Percentiles rank a stretch among this genome's conserved stretches.
Evolutionary conservation across 805 yeast species (phyloP).

Genomic region (Ogataea corticis): DNA sequence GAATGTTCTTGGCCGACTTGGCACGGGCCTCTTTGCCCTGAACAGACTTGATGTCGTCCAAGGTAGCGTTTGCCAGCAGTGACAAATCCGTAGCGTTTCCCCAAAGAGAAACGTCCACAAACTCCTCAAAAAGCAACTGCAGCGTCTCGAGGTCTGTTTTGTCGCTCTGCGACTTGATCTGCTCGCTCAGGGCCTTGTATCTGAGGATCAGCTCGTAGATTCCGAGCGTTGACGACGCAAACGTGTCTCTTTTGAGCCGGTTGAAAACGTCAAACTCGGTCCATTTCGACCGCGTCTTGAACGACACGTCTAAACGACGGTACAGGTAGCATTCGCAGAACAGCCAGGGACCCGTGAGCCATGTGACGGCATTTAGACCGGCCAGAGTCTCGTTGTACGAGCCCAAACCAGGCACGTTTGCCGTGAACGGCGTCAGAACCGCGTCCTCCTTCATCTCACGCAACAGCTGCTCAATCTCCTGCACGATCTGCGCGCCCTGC

Average conservation of each 20-base stretch:
- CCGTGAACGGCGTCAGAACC: conserved; percentile 41
- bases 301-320: conserved; percentile 53
- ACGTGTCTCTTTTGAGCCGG: conserved; percentile 68
- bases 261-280: conserved; percentile 71
- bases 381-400: conserved; percentile 61
- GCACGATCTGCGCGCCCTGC: conserved; percentile 51
- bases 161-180: conserved; percentile 18
- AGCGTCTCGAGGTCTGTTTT: conserved; percentile 42
- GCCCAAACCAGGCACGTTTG: conserved; percentile 42
- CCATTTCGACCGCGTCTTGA: conserved; percentile 47
- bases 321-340: conserved; percentile 83
- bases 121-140: conserved; percentile 70
- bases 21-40: conserved; percentile 90
- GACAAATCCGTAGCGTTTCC: conserved; percentile 98
- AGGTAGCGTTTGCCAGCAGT: conserved; percentile 79
- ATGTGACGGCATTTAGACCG: conserved; percentile 45
- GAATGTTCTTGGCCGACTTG: conserved; percentile 74
- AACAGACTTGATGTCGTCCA: conserved; percentile 85
- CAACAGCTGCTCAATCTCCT: conserved; percentile 44
- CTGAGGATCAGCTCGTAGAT: conserved; percentile 79
- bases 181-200: conserved; percentile 43
- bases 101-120: conserved; percentile 89
- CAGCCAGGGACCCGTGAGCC: conserved; percentile 92
- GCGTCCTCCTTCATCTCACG: conserved; percentile 44
- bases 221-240: conserved; percentile 71